Percentiles rank a stretch among this genome's conserved stretches.
These are phyloP conservation scores for Phytophthora foliorum DNA, from an alignment of 352 stramenopile genomes.

Conservation along the genomic window DNA sequence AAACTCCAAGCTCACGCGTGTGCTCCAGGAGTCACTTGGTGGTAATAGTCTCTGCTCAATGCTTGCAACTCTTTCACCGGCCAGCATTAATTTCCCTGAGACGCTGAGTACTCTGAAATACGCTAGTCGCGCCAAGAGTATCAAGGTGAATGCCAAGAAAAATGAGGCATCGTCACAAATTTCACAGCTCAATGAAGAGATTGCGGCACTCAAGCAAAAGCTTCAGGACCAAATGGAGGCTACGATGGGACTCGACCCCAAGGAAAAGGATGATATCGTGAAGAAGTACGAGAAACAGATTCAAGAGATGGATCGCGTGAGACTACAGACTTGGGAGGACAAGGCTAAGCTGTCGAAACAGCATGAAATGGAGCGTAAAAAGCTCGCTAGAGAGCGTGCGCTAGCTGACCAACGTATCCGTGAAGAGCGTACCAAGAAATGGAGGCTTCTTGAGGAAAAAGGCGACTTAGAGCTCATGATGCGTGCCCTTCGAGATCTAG, in stretches of 20 bases:
- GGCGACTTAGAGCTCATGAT: constrained; percentile 87
- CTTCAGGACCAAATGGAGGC: constrained; percentile 77
- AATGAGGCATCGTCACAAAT: constrained; percentile 94
- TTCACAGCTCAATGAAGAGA: constrained; percentile 92
- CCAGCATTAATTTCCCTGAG: constrained; percentile 96
- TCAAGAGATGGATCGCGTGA: constrained; percentile 89
- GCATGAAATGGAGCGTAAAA: constrained; percentile 87
- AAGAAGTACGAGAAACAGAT: constrained; percentile 91
- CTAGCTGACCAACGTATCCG: constrained; percentile 82
- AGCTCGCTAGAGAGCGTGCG: constrained; percentile 81
- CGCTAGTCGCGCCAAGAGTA: constrained; percentile 94
- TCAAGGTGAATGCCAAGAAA: constrained; percentile 95
- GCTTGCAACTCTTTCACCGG: constrained; percentile 94
- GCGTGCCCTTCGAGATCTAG: constrained; percentile 73
- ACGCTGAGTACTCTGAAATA: constrained; percentile 97
- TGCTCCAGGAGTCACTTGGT: constrained; percentile 93
- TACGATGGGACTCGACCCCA: constrained; percentile 74
- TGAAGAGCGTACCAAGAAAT: constrained; percentile 86
- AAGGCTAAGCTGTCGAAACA: constrained; percentile 89
- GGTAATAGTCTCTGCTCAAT: constrained; percentile 97
- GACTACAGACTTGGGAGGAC: constrained; percentile 90
- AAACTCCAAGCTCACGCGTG: constrained; percentile 95
- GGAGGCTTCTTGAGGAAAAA: constrained; percentile 88
- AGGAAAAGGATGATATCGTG: constrained; percentile 91
- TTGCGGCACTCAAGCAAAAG: constrained; percentile 90